Base-by-base conservation (phyloP, 176 grass and related monocot species). In the Areca catechu region DNA sequence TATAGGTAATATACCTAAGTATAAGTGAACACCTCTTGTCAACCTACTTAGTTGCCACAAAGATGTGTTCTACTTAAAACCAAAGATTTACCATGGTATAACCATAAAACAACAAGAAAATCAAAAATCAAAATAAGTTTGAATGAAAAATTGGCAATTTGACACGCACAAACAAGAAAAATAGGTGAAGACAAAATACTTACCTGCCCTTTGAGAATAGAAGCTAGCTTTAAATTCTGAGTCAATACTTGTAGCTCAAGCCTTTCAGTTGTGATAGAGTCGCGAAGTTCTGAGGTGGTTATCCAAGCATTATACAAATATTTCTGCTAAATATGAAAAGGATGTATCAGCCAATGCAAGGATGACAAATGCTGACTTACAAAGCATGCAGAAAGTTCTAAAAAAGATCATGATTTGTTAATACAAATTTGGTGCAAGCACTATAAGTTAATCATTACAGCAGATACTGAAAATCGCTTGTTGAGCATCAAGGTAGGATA, bases 231-330 rank as follows among this genome's bases (percentile, higher is more conserved):
- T 82, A 84, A 71, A 71, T 71, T 82, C 60, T 78, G 80, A 70
- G 14, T 62, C 24, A 83, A 67, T 65, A 88, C 56, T 58, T 92
- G 84, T 58, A 98, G 63, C 69, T 85, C 74, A 25, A 93, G 80
- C 60, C 79, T 92, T 70, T 80, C 85, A 83, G 85, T 70, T 72
- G 85, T 80, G 76, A 92, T 79, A 56, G 81, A 85, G 57, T 93
- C 86, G 14, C 79, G 88, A 81, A 88, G 78, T 52, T 86, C 79
- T 55, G 86, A 56, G 59, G 79, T 80, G 74, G 75, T 76, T 72
- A 85, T 77, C 88, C 94, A 98, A 50, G 84, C 81, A 89, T 89
- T 70, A 77, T 65, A 89, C 60, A 98, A 77, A 76, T 82, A 82
- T 76, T 87, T 93, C 88, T 98, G 79, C 4, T n/a, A 74, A 53